Evolutionary conservation across 495 filamentous ascomycete species (phyloP), one percentile per base, ranked within the genome.

Genomic region (Penicillium fimorum): DNA sequence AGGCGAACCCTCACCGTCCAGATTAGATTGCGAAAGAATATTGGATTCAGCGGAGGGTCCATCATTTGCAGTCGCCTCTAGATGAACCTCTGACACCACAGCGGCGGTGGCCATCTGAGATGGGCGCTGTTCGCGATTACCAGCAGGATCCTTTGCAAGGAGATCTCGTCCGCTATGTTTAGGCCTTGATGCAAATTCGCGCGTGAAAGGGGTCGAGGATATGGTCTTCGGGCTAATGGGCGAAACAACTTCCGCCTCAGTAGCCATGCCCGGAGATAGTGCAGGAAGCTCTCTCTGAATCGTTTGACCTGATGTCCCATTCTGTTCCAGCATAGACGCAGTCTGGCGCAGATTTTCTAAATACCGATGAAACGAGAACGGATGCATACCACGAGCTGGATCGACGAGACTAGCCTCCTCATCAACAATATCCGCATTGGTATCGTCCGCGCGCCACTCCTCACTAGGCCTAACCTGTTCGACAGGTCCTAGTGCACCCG

Each of bases 391-490:
- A 10, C 60, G 59, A 13, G 62, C 67, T 1, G 54, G 6, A 29
- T 75, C 70, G 15, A 58, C 46, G 20, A 61, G n/a, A 33, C 53
- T 64, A 15, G 57, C 61, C 1, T 75, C 72, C 47, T 76, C 74
- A 40, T 76, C 73, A 43, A 74, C 66, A n/a, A 65, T 8, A 2
- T n/a, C 35, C 35, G 35, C 65, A 6, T 71, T 65, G 50, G 64
- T 67, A 17, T 73, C 71, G 49, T 63, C 61, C 20, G 63, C 57
- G 33, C 61, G 67, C 29, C 60, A 56, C 54, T 76, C 72, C 35
- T 68, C 66, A n/a, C 43, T 69, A n/a, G 68, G 61, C 40, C 63
- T 72, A 1, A 68, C 72, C 50, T 79, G 75, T 50, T 79, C 74
- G 2, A 79, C 74, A 1, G 76, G 66, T 24, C 71, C 58, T 5